These are phyloP conservation scores for Silene conica DNA, from an alignment of 148 eudicot species.

Conservation along the genomic window DNA sequence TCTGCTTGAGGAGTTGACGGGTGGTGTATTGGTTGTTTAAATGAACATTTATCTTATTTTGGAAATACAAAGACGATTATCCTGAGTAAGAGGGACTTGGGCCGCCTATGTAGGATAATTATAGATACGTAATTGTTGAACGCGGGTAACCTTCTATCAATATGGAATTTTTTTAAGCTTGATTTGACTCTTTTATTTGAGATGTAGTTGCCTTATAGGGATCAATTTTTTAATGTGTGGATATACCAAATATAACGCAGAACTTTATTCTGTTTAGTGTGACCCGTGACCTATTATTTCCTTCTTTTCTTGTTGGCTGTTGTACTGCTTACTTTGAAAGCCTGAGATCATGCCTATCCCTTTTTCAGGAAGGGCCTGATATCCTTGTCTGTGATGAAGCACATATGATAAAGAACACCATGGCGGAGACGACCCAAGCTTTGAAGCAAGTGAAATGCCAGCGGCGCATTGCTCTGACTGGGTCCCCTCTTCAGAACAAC, in stretches of 20 bases:
- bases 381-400: conserved; percentile 99
- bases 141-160: neutral
- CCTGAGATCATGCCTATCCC: neutral
- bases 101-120: neutral
- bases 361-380: conserved; percentile 89
- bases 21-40: too few species aligned
- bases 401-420: conserved; percentile 89
- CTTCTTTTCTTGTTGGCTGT: neutral
- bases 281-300: neutral
- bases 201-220: neutral
- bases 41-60: neutral
- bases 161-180: neutral
- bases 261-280: neutral
- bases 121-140: neutral
- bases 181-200: neutral
- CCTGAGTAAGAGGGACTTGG: neutral
- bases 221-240: neutral
- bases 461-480: conserved; percentile 95
- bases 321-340: neutral
- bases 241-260: neutral
- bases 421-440: conserved; percentile 86
- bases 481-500: conserved; percentile 98
- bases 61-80: neutral
- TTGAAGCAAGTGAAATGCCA: conserved; percentile 89
- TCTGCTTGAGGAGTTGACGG: neutral